Base-by-base conservation (phyloP, 2,329 filamentous ascomycete genomes). In the Fusarium redolens region DNA sequence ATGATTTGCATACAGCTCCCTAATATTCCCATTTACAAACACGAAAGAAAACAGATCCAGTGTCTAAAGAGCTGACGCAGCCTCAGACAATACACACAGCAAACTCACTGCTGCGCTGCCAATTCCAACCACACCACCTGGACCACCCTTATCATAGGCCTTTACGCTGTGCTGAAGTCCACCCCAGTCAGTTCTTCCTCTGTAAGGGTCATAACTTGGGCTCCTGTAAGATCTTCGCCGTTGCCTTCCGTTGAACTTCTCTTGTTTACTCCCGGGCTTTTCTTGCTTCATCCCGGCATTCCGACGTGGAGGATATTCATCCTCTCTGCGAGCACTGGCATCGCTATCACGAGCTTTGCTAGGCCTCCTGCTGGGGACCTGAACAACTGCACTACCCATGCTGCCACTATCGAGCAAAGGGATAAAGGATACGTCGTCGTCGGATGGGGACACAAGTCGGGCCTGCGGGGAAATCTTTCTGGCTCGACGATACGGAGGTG, bases 401-500 rank as follows among this genome's bases (percentile, higher is more conserved):
- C 15, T 3, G 7, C 10, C 9, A 13, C 6, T 20, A n/a, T 30
- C 13, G 3, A 7, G 6, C 18, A n/a, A 6, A 47, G 25, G 20
- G 4, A 31, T 15, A 12, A 30, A n/a, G 13, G 13, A n/a, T 7
- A n/a, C 13, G 4, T 30, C 45, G 14, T 48, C 45, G 14, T n/a
- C 1, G 35, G 17, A 8, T 14, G 20, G 1, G 14, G 1, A n/a
- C 3, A 8, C 28, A n/a, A 3, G 6, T 11, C 1, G 18, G 8
- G 0, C 7, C 20, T 30, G 18, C 7, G 5, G 2, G 20, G 45
- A 31, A 48, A 4, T 1, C 15, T 9, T n/a, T 31, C 6, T 2
- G 9, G 1, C 45, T 31, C 15, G 14, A 22, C 6, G 20, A 31
- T 31, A 48, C 20, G 37, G 10, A 7, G 15, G 28, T 7, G 52